Evolutionary conservation across 2,329 filamentous ascomycete species (phyloP).

Genomic region (Colletotrichum gigasporum): DNA sequence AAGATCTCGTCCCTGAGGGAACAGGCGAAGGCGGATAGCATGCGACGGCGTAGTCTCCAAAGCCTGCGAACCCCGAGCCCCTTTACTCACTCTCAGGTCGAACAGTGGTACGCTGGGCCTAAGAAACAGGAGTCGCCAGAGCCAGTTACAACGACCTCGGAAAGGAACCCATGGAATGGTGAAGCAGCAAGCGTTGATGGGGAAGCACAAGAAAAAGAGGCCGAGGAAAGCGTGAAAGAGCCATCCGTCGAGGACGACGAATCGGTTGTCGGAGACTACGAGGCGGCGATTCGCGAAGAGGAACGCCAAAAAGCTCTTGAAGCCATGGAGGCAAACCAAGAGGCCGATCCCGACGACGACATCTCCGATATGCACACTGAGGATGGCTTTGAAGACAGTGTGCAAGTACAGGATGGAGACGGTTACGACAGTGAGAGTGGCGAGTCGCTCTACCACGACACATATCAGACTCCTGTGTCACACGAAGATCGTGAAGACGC

Average conservation of each 20-base stretch:
- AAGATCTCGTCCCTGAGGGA: constrained; percentile 84
- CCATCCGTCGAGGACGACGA: constrained; percentile 4
- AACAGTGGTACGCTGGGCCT: constrained; percentile 59
- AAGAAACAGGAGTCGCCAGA: constrained; percentile 35
- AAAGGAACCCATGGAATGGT: constrained; percentile 41
- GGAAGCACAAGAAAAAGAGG: constrained; percentile 33
- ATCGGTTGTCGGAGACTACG: constrained; percentile 37
- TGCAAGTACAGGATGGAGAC: constrained; percentile 46
- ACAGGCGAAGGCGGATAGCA: constrained; percentile 79
- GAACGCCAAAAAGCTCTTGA: constrained; percentile 31
- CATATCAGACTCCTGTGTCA: constrained; percentile 68
- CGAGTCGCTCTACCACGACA: constrained; percentile 71
- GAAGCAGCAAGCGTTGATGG: constrained; percentile 40
- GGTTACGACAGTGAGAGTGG: constrained; percentile 69
- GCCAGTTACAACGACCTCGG: constrained; percentile 29
- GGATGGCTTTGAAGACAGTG: constrained; percentile 43
- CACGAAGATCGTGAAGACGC: constrained; percentile 95
- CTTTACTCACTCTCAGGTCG: constrained; percentile 74
- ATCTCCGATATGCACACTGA: constrained; percentile 51
- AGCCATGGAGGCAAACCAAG: constrained; percentile 16
- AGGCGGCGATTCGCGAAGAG: constrained; percentile 37
- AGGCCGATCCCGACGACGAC: constrained; percentile 40
- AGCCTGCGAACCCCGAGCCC: constrained; percentile 80
- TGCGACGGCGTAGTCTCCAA: constrained; percentile 80
- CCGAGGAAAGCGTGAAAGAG: constrained; percentile 10